A percentile compares a stretch with the other conserved stretches of the same genome.
phyloP scores from a whole-genome alignment of 2,329 filamentous ascomycete genomes.

The Scytalidium lignicola region DNA sequence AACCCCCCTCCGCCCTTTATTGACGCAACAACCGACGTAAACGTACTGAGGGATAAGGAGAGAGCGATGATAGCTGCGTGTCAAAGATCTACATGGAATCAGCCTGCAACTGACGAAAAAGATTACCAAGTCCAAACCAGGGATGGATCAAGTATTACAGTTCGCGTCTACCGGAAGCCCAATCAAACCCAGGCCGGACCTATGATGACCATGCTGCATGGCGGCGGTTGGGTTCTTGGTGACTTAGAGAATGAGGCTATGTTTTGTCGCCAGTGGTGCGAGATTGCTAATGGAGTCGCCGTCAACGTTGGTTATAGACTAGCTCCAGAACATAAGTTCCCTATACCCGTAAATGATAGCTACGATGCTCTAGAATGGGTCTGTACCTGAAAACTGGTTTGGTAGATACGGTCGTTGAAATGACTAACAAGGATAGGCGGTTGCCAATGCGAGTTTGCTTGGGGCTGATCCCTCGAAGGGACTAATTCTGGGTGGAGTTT shows the following conservation, averaged over 20 bases:
- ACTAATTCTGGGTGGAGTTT: slow-evolving; percentile 42
- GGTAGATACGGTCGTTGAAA: too few relatives aligned
- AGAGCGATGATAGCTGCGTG: too few relatives aligned
- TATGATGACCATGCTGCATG: slow-evolving; percentile 21
- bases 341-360: slow-evolving; percentile 33
- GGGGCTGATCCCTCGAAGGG: slow-evolving; percentile 35
- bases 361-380: slow-evolving; percentile 40
- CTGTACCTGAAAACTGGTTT: too few relatives aligned
- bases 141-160: too few relatives aligned
- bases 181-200: slow-evolving; percentile 4
- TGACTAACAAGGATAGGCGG: too few relatives aligned
- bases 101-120: too few relatives aligned
- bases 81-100: too few relatives aligned
- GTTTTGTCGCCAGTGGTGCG: slow-evolving; percentile 24
- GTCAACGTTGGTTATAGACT: slow-evolving; percentile 34
- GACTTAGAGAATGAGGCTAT: slow-evolving; percentile 25
- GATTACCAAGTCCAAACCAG: too few relatives aligned
- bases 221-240: slow-evolving; percentile 27
- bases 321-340: slow-evolving; percentile 39
- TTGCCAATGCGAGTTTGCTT: not conserved
- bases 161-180: too few relatives aligned
- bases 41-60: too few relatives aligned
- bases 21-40: too few relatives aligned
- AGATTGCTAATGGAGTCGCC: slow-evolving; percentile 29
- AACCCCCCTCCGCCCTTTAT: too few relatives aligned